phyloP scores from a whole-genome alignment of 257 asterid genomes.

The Solanum okadae region DNA sequence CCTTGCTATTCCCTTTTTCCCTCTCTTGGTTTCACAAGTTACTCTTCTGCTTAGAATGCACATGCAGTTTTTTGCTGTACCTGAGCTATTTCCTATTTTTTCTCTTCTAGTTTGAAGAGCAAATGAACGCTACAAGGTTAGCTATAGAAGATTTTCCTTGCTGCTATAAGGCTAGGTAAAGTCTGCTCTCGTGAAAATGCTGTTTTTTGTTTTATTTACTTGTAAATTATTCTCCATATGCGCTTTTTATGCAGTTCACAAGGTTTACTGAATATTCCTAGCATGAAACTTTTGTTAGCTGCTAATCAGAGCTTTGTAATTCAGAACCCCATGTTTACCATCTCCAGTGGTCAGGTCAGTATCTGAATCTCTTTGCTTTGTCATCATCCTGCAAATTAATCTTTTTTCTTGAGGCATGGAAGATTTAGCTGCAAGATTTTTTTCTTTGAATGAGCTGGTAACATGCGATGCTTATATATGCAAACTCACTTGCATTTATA shows the following conservation, averaged over 20 bases:
- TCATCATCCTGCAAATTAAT: neutral
- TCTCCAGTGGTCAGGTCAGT: conserved; percentile 42
- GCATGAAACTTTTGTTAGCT: conserved; percentile 42
- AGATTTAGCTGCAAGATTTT: neutral
- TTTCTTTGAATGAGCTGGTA: neutral
- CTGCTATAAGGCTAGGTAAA: conserved; percentile 63
- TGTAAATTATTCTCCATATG: conserved; percentile 4
- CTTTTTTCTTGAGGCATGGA: neutral
- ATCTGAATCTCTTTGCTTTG: neutral
- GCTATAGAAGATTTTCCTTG: conserved; percentile 31
- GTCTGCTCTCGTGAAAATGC: neutral
- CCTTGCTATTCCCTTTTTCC: neutral
- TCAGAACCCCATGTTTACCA: conserved; percentile 42
- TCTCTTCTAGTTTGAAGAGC: conserved; percentile 46
- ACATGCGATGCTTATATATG: neutral
- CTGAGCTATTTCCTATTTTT: neutral
- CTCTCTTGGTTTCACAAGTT: neutral
- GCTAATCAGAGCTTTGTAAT: conserved; percentile 58
- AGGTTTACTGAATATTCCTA: conserved; percentile 35
- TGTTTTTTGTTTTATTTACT: neutral
- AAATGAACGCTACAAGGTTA: conserved; percentile 33
- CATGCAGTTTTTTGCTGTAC: neutral
- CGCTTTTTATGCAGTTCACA: conserved; percentile 39
- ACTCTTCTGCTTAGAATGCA: neutral
- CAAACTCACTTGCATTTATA: neutral